Evolutionary conservation across 768 basidiomycete species (phyloP), one percentile per base, ranked within the genome.

Genomic region (Crucibulum laeve): DNA sequence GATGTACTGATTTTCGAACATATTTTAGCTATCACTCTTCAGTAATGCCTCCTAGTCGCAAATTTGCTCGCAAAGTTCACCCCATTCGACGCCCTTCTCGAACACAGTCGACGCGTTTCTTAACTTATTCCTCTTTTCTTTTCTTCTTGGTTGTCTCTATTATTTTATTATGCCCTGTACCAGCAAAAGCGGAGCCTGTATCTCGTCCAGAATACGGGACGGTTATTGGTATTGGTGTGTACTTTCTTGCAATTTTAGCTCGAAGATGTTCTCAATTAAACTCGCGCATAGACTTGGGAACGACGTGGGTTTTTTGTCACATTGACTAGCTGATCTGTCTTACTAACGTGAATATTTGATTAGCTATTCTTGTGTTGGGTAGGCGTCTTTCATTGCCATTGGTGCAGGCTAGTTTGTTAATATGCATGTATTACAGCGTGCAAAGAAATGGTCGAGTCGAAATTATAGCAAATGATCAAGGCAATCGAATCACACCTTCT

Each of bases 381-480:
- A 50, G 15, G 60, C 50, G 4, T 19, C 17, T 45, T 36, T 38
- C 14, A 25, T 25, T 2, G 5, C 41, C 22, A 5, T 14, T n/a
- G 26, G n/a, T 8, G 3, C 23, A 28, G n/a, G 19, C 18, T 39
- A 10, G 4, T 36, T 24, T 17, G 14, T 25, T 10, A 5, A n/a
- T 10, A 6, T 24, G 21, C 42, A 18, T 22, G 38, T 26, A 43
- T 73, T 74, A 49, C 38, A 65, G 64, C 19, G 63, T 69, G 17
- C 64, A 76, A 61, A 71, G 74, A 61, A 70, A 70, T 53, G 78
- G 78, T 53, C 73, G 70, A 49, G 72, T 80, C 36, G 79, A 81
- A 60, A 90, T 93, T 40, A 82, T 94, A 50, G 87, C 91, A 65
- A 92, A 94, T 70, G 74, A 90, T 38, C 89, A 93, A 69, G 91